Percentiles rank a stretch among this genome's conserved stretches.
Conservation (phyloP, 768 basidiomycete species). For the Glaciozyma martinii region DNA sequence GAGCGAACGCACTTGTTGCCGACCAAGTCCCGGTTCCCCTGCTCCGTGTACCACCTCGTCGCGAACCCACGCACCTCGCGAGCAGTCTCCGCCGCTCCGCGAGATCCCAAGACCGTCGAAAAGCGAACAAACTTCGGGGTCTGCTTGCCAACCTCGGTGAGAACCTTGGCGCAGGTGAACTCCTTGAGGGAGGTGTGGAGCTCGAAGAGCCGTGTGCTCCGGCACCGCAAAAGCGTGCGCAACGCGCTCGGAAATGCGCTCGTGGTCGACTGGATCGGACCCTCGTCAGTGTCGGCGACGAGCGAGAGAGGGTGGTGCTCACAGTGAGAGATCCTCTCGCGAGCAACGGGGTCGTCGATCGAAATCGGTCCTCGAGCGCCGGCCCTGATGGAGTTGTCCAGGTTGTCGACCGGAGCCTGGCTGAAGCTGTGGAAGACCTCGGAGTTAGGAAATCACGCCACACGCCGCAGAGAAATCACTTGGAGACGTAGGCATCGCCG, state of each 20-base stretch:
- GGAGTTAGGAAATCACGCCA: background rate
- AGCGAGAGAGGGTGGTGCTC: background rate
- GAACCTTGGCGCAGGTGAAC: constrained; percentile 53
- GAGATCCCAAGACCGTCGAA: constrained; percentile 71
- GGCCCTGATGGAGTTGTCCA: constrained; percentile 42
- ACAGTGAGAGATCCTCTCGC: constrained; percentile 37
- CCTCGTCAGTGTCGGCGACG: background rate
- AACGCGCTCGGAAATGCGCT: constrained; percentile 74
- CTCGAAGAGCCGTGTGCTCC: constrained; percentile 71
- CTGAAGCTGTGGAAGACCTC: constrained; percentile 9
- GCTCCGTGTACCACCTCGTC: constrained; percentile 67
- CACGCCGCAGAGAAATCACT: background rate
- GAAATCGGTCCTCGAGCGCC: constrained; percentile 56
- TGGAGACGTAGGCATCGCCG: background rate
- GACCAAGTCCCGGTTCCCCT: constrained; percentile 69
- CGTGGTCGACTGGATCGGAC: constrained; percentile 36
- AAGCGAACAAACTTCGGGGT: constrained; percentile 77
- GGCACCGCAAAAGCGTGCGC: constrained; percentile 43
- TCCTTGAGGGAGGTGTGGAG: constrained; percentile 62
- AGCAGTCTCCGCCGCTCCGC: constrained; percentile 64
- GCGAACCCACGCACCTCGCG: constrained; percentile 68
- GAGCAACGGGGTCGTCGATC: constrained; percentile 49
- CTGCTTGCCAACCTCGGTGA: constrained; percentile 37
- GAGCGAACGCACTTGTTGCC: constrained; percentile 52
- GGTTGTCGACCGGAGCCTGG: constrained; percentile 25